Percentiles rank a stretch among this genome's conserved stretches.
These are phyloP conservation scores for Allantophomopsis cytisporea DNA, from an alignment of 2,329 filamentous ascomycete species.

Conservation along the genomic window DNA sequence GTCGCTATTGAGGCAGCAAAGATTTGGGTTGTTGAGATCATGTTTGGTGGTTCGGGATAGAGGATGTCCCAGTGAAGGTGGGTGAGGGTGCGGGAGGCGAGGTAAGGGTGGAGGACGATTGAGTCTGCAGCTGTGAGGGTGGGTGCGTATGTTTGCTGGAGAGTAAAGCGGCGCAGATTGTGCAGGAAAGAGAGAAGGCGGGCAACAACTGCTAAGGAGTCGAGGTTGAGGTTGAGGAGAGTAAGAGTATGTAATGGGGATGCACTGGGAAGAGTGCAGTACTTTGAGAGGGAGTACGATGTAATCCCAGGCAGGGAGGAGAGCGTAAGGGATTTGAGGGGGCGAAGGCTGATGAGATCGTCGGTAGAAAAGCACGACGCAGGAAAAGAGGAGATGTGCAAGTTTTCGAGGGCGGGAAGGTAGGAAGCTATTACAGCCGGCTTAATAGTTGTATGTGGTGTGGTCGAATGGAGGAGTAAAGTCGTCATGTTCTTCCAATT, in stretches of 20 bases:
- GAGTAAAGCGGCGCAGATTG: constrained; percentile 31
- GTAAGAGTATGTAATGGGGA: constrained; percentile 32
- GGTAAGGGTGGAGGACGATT: constrained; percentile 52
- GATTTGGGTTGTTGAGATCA: constrained; percentile 37
- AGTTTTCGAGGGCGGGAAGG: constrained; percentile 39
- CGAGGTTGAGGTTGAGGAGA: constrained; percentile 40
- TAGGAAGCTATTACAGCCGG: background rate
- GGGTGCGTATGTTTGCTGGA: constrained; percentile 41
- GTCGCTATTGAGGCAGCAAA: constrained; percentile 49
- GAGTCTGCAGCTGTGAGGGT: constrained; percentile 28
- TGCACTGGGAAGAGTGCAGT: constrained; percentile 35
- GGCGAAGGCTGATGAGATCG: constrained; percentile 38
- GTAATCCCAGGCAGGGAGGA: constrained; percentile 42
- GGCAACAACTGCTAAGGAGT: constrained; percentile 40
- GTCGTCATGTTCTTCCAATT: constrained; percentile 41
- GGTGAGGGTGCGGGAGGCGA: constrained; percentile 38
- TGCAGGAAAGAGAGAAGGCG: constrained; percentile 42
- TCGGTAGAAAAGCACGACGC: constrained; percentile 41
- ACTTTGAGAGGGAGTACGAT: constrained; percentile 38
- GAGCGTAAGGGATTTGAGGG: constrained; percentile 39
- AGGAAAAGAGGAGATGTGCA: constrained; percentile 41
- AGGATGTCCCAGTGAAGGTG: constrained; percentile 54
- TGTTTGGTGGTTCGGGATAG: constrained; percentile 18
- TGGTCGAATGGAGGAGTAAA: constrained; percentile 43
- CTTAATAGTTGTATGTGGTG: constrained; percentile 8